Conservation (phyloP, 2,329 filamentous ascomycete genomes). For the Botrytis tulipae region DNA sequence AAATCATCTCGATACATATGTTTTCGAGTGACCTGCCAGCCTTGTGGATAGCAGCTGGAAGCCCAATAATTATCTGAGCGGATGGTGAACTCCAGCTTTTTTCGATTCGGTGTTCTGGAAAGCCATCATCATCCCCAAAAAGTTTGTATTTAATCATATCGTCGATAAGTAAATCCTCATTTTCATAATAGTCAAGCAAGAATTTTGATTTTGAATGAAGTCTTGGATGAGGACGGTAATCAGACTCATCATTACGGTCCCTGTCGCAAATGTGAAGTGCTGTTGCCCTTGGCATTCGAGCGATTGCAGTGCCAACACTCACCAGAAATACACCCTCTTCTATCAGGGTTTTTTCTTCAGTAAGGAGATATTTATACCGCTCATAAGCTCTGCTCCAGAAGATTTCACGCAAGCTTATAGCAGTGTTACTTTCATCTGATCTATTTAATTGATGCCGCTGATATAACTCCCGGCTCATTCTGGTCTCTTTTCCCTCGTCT, state of each 20-base stretch:
- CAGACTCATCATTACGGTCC: neutral
- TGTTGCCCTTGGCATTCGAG: neutral
- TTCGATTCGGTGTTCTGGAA: neutral
- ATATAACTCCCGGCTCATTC: neutral
- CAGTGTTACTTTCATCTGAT: neutral
- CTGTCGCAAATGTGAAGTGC: neutral
- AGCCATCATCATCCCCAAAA: neutral
- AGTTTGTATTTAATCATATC: neutral
- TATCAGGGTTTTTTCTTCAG: neutral
- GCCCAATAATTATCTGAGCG: neutral
- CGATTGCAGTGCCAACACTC: neutral
- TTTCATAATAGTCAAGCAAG: neutral
- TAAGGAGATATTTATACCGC: neutral
- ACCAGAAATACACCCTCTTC: neutral
- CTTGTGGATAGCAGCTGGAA: neutral
- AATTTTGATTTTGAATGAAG: neutral
- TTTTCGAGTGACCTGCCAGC: neutral
- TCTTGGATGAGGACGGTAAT: neutral
- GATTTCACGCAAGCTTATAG: neutral
- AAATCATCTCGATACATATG: neutral
- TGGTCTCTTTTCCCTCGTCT: neutral
- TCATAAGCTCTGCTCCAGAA: neutral
- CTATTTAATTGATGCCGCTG: neutral
- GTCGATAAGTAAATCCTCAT: neutral
- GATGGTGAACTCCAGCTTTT: neutral